Percentiles rank a stretch among this genome's conserved stretches.
phyloP scores from a whole-genome alignment of 495 filamentous ascomycete species.

The Geopyxis carbonaria region DNA sequence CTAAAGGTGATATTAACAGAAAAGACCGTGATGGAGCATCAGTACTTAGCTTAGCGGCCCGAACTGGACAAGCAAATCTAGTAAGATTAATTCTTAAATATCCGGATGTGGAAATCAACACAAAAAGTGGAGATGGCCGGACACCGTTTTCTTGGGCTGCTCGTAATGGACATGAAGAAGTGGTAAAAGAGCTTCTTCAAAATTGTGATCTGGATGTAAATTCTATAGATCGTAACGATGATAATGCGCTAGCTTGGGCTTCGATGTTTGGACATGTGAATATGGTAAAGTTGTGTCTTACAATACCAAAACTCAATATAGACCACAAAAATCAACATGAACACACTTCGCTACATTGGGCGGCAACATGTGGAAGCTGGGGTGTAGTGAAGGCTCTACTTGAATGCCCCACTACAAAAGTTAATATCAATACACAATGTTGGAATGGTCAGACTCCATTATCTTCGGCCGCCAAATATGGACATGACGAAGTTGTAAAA shows the following conservation, averaged over 20 bases:
- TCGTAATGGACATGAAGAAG: neutral
- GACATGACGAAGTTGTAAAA: neutral
- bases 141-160: neutral
- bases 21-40: neutral
- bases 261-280: neutral
- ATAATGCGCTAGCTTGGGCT: constrained; percentile 1
- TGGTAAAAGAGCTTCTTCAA: neutral
- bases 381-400: constrained; percentile 2
- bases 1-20: neutral
- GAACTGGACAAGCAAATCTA: neutral
- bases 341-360: neutral
- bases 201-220: neutral
- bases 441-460: neutral
- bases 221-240: neutral
- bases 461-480: neutral
- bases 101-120: neutral
- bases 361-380: neutral
- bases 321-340: neutral
- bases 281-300: too few relatives aligned
- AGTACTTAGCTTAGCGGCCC: neutral
- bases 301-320: neutral
- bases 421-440: neutral
- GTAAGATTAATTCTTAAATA: neutral
- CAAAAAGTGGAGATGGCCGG: neutral
- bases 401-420: neutral